These are phyloP conservation scores for Dactylellina leptospora DNA, from an alignment of 2,329 filamentous ascomycete species.

Conservation along the genomic window DNA sequence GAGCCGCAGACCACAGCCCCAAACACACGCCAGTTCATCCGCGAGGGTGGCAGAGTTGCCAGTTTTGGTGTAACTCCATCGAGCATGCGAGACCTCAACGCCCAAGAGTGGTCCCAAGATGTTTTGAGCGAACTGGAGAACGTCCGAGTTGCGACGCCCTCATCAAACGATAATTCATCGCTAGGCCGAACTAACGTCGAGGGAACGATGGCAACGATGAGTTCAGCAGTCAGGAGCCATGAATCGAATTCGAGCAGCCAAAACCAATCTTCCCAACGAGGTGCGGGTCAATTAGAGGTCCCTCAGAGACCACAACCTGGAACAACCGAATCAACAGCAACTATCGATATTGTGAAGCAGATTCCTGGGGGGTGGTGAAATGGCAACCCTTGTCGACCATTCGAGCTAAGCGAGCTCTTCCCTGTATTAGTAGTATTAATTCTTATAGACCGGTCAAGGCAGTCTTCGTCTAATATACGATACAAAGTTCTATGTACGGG, in stretches of 20 bases:
- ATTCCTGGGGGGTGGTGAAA: slow-evolving; percentile 43
- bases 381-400: background rate
- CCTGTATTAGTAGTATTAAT: too few species aligned
- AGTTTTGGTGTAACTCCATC: background rate
- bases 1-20: background rate
- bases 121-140: slow-evolving; percentile 32
- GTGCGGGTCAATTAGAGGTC: background rate
- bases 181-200: background rate
- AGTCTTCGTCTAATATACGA: too few species aligned
- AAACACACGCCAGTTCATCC: background rate
- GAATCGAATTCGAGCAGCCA: background rate
- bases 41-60: background rate
- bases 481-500: background rate
- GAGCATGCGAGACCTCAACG: slow-evolving; percentile 24
- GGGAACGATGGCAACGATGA: background rate
- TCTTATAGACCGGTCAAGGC: too few species aligned
- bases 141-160: slow-evolving; percentile 21
- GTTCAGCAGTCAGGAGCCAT: background rate
- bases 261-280: too few species aligned
- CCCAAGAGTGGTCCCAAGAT: slow-evolving; percentile 42
- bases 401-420: too few species aligned
- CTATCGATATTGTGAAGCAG: slow-evolving; percentile 33
- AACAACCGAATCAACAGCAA: slow-evolving; percentile 26
- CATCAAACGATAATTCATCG: background rate
- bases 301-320: slow-evolving; percentile 23